Conservation (phyloP, 2,329 filamentous ascomycete genomes). For the Alternaria brassicicola region DNA sequence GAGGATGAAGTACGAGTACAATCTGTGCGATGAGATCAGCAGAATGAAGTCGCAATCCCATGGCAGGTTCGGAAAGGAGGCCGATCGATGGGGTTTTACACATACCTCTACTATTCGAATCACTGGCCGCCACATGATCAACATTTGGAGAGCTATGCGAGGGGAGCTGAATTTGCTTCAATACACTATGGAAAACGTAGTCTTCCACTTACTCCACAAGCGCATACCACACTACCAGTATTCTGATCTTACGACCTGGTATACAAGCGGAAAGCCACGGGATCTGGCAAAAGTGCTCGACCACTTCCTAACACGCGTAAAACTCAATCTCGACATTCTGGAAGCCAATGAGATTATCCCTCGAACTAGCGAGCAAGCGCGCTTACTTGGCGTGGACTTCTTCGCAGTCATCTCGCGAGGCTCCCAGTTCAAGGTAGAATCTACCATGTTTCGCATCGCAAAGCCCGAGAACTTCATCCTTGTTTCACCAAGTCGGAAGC, state of each 20-base stretch:
- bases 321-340: conserved; percentile 86
- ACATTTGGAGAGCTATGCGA: conserved; percentile 95
- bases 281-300: conserved; percentile 76
- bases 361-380: conserved; percentile 91
- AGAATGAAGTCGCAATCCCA: conserved; percentile 84
- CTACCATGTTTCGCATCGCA: conserved; percentile 96
- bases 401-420: conserved; percentile 94
- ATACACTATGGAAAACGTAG: conserved; percentile 96
- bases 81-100: conserved; percentile 91
- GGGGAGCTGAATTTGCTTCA: conserved; percentile 89
- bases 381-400: conserved; percentile 92
- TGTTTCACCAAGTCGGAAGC: conserved; percentile 85
- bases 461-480: conserved; percentile 95
- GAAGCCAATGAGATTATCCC: conserved; percentile 88
- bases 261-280: conserved; percentile 68
- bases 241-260: conserved; percentile 81
- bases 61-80: conserved; percentile 83
- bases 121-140: conserved; percentile 95
- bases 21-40: conserved; percentile 89
- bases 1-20: conserved; percentile 82
- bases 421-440: conserved; percentile 98
- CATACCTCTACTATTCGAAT: conserved; percentile 89
- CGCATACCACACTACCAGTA: conserved; percentile 88
- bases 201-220: conserved; percentile 85
- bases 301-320: conserved; percentile 77